These are phyloP conservation scores for Sphagnum fallax DNA, from an alignment of 228 moss, liverwort and hornwort species.

Conservation along the genomic window DNA sequence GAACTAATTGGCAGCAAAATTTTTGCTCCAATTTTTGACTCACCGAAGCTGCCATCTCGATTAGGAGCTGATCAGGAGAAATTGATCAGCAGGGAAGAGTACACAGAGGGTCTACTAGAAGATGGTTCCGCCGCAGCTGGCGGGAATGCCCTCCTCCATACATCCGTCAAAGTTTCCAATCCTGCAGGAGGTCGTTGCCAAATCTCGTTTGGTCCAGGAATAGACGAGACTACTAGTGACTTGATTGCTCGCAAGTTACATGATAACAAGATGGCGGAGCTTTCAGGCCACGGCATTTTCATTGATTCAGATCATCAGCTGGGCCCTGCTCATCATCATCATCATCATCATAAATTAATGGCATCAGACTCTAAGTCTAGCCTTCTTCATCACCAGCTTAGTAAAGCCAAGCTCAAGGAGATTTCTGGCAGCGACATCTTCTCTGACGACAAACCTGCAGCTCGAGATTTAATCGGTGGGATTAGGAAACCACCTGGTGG, in stretches of 20 bases:
- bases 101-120: too few species aligned
- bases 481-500: constrained; percentile 96
- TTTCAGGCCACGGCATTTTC: constrained; percentile 35
- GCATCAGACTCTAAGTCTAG: neutral
- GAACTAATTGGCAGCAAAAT: constrained; percentile 92
- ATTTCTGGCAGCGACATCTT: constrained; percentile 97
- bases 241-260: constrained; percentile 20
- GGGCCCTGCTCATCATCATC: too few species aligned
- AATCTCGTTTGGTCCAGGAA: constrained; percentile 23
- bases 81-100: constrained; percentile 17
- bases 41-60: constrained; percentile 20
- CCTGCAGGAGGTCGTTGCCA: constrained; percentile 44
- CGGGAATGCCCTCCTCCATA: constrained; percentile 16
- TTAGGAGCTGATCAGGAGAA: constrained; percentile 62
- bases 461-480: constrained; percentile 73
- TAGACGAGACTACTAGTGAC: constrained; percentile 17
- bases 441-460: constrained; percentile 71
- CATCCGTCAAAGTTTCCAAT: constrained; percentile 54
- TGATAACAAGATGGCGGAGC: constrained; percentile 37
- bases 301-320: constrained; percentile 3
- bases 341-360: too few species aligned
- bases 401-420: constrained; percentile 73
- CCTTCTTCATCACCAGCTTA: constrained; percentile 51
- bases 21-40: constrained; percentile 57
- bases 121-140: too few species aligned